Percentiles rank a stretch among this genome's conserved stretches.
Evolutionary conservation across 1,284 basidiomycete species (phyloP).

Genomic region (Lentinula novae-zelandiae): DNA sequence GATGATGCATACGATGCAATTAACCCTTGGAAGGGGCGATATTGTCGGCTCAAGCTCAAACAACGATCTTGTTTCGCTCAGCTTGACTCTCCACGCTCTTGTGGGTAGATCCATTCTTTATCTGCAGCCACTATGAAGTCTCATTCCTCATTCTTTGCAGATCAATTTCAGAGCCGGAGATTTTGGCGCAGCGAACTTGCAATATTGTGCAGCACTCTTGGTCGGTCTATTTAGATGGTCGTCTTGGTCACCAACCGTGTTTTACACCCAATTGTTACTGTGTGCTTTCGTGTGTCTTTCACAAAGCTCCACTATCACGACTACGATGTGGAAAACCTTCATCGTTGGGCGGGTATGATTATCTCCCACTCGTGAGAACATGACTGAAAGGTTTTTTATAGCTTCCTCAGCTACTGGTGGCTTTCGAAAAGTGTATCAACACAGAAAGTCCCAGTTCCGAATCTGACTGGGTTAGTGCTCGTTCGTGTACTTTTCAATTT

Average conservation of each 20-base stretch:
- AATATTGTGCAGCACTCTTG: slow-evolving; percentile 51
- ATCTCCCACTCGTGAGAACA: slow-evolving; percentile 5
- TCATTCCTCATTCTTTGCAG: slow-evolving; percentile 30
- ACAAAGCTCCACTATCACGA: slow-evolving; percentile 38
- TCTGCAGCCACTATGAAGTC: slow-evolving; percentile 5
- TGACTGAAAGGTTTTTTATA: slow-evolving; percentile 24
- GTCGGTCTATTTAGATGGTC: slow-evolving; percentile 59
- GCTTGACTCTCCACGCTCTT: slow-evolving; percentile 54
- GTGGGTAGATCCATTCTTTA: slow-evolving; percentile 33
- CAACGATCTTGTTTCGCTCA: slow-evolving; percentile 59
- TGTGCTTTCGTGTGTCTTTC: slow-evolving; percentile 59
- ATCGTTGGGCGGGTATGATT: slow-evolving; percentile 62
- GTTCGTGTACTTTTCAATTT: background rate
- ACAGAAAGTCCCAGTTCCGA: slow-evolving; percentile 44
- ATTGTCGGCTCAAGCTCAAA: slow-evolving; percentile 53
- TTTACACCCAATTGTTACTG: slow-evolving; percentile 65
- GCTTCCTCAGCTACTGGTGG: slow-evolving; percentile 57
- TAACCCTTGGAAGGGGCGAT: slow-evolving; percentile 54
- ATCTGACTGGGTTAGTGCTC: slow-evolving; percentile 51
- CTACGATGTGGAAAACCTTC: slow-evolving; percentile 64
- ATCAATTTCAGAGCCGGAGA: slow-evolving; percentile 52
- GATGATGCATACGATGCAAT: slow-evolving; percentile 60
- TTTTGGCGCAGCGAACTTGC: slow-evolving; percentile 59
- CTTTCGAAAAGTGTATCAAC: slow-evolving; percentile 51
- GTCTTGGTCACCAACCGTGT: slow-evolving; percentile 61